Evolutionary conservation across 768 basidiomycete genomes (phyloP), one percentile per base, ranked within the genome.

Genomic region (Pleurotus giganteus): DNA sequence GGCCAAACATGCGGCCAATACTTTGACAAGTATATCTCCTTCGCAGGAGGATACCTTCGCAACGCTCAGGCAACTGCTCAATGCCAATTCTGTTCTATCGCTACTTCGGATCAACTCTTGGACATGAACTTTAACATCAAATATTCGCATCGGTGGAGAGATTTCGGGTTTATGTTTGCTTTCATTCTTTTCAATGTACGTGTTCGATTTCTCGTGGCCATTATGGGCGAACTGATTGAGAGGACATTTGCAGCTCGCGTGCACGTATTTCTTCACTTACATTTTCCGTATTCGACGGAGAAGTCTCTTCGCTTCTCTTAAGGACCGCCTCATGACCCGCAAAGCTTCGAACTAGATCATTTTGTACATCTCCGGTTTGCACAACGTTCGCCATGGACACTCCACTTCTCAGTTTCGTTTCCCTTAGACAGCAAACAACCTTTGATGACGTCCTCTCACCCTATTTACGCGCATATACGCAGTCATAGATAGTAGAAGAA

Each of bases 1-100:
- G 85, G 84, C 1, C 71, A 79, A 58, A 81, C 76, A 0, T 91
- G 91, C 61, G 66, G 66, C 7, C 41, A 65, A 2, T 91, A 78
- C 66, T 63, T 88, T 55, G 53, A 66, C 17, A 56, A 70, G 0
- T 91, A 78, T 64, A 84, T 88, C 13, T 55, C 67, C 0, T 55
- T 55, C 2, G 66, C 72, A 3, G 82, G 87, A 0, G 88, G 88
- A 2, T 86, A 84, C 62, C 63, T 90, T 27, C 73, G 73, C 55
- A 77, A 88, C 58, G 69, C 79, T 0, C 61, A 73, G 26, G 79
- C 85, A 1, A 75, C 76, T 0, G 61, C 67, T 4, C 68, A 61
- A 6, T 91, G 88, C 65, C 58, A 71, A 9, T 86, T 81, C 64
- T 88, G 87, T 59, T 69, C 80, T 0, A 73, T 75, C 29, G 60